These are phyloP conservation scores for Phytopythium helicoides DNA, from an alignment of 352 stramenopile species.

Conservation along the genomic window DNA sequence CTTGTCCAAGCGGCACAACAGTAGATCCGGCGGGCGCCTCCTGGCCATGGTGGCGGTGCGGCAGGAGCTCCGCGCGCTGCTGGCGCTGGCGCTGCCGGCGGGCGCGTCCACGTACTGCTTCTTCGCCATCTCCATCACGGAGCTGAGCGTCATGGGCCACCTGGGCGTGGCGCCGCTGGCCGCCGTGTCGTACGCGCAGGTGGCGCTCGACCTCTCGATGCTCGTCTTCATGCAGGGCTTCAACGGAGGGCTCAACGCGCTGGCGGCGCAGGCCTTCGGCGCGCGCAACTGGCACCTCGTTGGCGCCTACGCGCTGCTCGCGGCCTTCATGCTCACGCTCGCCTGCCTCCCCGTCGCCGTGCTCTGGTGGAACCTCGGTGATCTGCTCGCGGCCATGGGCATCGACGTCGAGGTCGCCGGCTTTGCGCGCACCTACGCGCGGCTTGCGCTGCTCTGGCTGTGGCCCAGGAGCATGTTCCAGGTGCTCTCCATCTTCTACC, in stretches of 20 bases:
- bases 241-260: slow-evolving; percentile 74
- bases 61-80: slow-evolving; percentile 32
- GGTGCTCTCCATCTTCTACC: slow-evolving; percentile 73
- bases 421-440: slow-evolving; percentile 57
- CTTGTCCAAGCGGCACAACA: too few species aligned
- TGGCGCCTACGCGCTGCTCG: slow-evolving; percentile 64
- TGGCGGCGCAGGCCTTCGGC: slow-evolving; percentile 84
- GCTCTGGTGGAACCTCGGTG: slow-evolving; percentile 74
- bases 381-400: slow-evolving; percentile 40
- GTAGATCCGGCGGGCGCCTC: too few species aligned
- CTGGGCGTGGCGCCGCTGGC: slow-evolving; percentile 75
- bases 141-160: slow-evolving; percentile 81
- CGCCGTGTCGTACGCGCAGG: slow-evolving; percentile 74
- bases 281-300: slow-evolving; percentile 78
- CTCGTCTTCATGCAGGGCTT: slow-evolving; percentile 82
- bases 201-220: slow-evolving; percentile 75
- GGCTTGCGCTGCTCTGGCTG: slow-evolving; percentile 65
- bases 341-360: slow-evolving; percentile 62
- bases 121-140: slow-evolving; percentile 77
- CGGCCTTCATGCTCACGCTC: slow-evolving; percentile 53
- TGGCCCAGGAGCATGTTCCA: slow-evolving; percentile 84
- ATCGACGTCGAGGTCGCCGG: slow-evolving; percentile 40
- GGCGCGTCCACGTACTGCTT: slow-evolving; percentile 73
- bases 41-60: slow-evolving; percentile 28
- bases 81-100: slow-evolving; percentile 55